Base-by-base conservation (phyloP, 352 stramenopile species). In the Phytophthora sp. region DNA sequence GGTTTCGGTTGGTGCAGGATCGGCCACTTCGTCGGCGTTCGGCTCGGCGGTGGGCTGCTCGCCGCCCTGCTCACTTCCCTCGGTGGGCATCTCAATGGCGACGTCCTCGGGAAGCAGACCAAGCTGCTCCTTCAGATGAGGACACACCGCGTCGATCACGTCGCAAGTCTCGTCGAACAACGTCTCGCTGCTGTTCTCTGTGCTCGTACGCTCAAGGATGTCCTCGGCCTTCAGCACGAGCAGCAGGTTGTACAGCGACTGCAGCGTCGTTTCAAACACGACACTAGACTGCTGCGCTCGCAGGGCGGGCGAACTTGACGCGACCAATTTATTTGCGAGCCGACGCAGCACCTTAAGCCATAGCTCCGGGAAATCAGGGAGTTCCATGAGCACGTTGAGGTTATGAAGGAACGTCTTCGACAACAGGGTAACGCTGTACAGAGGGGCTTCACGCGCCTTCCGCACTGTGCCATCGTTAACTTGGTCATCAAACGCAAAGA, bases 371-470 rank as follows among this genome's bases (percentile, higher is more conserved):
- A 96, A 96, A 24, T 77, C 66, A 13, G 76, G 52, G 21, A 94
- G 61, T 52, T 89, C 77, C 31, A 89, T 77, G 17, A 96, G 62
- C 34, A 89, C 82, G 10, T 73, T 77, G 37, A 96, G 65, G 37
- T 96, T 89, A 74, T 96, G 87, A 17, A 96, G 65, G 46, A 96
- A 96, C 23, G 87, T 92, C 74, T 96, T 96, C 6, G 87, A 92
- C 26, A 96, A 51, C 37, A 96, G 54, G 28, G 87, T 96, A 26
- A 94, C 82, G 26, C 85, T 94, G 74, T 94, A 89, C 2, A 96
- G 65, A 39, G 77, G 72, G 6, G 82, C 84, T 38, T 96, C 85
- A 9, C 83, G 84, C 26, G 79, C 66, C 62, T 81, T 74, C 5
- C 68, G 62, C 64, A 78, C 82, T 34, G 74, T 63, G 12, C 80